Percentiles rank a stretch among this genome's conserved stretches.
Conservation (phyloP, 306 rosid genomes). For the Inga oerstediana region DNA sequence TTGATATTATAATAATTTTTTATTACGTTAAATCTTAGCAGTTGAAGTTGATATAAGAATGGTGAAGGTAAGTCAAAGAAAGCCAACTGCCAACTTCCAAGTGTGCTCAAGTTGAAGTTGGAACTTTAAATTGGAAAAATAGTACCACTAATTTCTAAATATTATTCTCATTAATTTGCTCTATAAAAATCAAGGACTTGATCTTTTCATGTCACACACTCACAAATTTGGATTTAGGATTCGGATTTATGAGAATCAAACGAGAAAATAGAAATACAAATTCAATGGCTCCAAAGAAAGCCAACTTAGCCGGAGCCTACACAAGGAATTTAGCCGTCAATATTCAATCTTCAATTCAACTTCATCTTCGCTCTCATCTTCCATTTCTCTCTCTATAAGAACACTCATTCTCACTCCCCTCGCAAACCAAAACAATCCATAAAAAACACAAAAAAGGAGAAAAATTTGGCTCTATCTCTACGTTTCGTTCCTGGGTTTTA, state of each 20-base stretch:
- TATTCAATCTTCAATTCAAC: not conserved
- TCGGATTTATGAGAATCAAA: not conserved
- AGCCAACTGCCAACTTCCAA: no score
- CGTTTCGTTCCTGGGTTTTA: conserved; percentile 54
- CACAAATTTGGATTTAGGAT: not conserved
- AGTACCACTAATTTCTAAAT: no score
- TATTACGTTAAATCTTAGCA: no score
- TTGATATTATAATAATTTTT: no score
- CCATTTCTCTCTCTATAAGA: conserved; percentile 45
- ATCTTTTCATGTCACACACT: not conserved
- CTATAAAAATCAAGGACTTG: not conserved
- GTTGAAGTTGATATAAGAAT: no score
- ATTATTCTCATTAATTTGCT: no score
- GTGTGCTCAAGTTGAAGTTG: no score
- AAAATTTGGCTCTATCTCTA: not conserved
- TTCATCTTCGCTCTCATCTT: conserved; percentile 10
- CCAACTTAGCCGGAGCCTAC: conserved; percentile 47
- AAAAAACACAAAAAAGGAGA: not conserved
- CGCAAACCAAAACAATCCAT: not conserved
- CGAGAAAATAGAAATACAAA: not conserved
- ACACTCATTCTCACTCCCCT: conserved; percentile 22
- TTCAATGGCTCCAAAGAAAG: conserved; percentile 53
- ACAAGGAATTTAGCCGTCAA: conserved; percentile 38
- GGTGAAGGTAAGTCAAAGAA: no score
- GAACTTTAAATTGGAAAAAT: no score